Base-by-base conservation (phyloP, 2,329 filamentous ascomycete species). In the Fusarium poae region DNA sequence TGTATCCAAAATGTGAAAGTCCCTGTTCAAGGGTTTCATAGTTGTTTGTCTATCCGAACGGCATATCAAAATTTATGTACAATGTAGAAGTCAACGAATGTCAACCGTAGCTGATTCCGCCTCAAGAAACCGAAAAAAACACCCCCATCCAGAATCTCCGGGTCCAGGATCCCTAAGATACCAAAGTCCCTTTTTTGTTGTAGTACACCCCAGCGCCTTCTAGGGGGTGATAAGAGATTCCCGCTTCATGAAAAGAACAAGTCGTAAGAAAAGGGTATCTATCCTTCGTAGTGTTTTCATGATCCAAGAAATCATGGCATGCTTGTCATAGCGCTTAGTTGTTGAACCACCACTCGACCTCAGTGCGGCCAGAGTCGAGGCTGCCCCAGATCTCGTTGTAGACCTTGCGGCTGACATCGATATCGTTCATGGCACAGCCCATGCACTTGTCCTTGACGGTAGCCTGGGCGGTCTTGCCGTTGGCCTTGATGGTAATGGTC, bases 361-460 rank as follows among this genome's bases (percentile, higher is more conserved):
- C 49, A 32, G 71, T 71, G 56, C 84, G 82, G 29, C 86, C 86
- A 34, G 77, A 73, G 23, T 70, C 79, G n/a, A 84, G 77, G 27
- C 78, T 75, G 57, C 79, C 83, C 50, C 81, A 84, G 55, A 92
- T 81, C 21, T 83, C 80, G n/a, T 73, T 67, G 79, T 89, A 91
- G 65, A 85, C 79, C 71, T 84, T 82, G 64, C 82, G 79, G 68
- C 85, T 87, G 70, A 91, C 83, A 74, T 93, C 91, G 49, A 93
- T 86, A 72, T 84, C 81, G 40, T 77, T 68, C 34, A 72, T 53
- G 49, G 52, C 74, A 78, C 92, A 96, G 72, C 90, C 89, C 80
- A 87, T 86, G 84, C 92, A 96, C 82, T 92, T 93, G 82, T 96
- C 92, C 53, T 85, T 85, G 65, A 94, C 87, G 5, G 73, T 85